phyloP scores from a whole-genome alignment of 2,329 filamentous ascomycete species.

The Aspergillus proliferans region DNA sequence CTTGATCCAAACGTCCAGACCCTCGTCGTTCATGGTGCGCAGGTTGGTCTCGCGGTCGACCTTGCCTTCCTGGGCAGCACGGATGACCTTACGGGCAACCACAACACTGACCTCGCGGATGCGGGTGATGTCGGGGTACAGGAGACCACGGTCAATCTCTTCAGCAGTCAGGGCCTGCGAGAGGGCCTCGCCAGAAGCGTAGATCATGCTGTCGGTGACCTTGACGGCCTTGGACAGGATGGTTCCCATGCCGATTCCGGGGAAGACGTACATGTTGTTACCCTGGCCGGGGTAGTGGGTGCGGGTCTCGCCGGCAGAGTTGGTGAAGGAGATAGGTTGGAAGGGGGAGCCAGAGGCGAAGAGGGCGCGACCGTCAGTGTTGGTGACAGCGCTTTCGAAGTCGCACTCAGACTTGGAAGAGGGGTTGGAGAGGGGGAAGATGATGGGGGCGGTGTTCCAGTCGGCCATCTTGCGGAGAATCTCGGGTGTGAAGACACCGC shows the following conservation, averaged over 20 bases:
- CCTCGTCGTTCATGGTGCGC: slow-evolving; percentile 36
- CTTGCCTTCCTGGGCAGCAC: slow-evolving; percentile 75
- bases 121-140: slow-evolving; percentile 86
- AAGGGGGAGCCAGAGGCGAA: slow-evolving; percentile 97
- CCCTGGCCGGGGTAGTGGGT: slow-evolving; percentile 77
- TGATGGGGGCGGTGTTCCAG: slow-evolving; percentile 72
- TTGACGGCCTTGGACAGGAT: slow-evolving; percentile 83
- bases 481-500: slow-evolving; percentile 85
- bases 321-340: slow-evolving; percentile 62
- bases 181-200: slow-evolving; percentile 79
- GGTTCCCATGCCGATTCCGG: slow-evolving; percentile 85
- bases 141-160: slow-evolving; percentile 74
- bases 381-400: slow-evolving; percentile 83
- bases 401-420: slow-evolving; percentile 96
- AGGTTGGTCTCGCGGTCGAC: slow-evolving; percentile 51
- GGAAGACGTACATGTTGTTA: slow-evolving; percentile 86
- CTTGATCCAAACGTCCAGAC: slow-evolving; percentile 44
- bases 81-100: slow-evolving; percentile 88
- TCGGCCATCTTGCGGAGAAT: slow-evolving; percentile 61
- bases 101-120: slow-evolving; percentile 84
- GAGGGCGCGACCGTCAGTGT: slow-evolving; percentile 85
- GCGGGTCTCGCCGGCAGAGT: slow-evolving; percentile 50
- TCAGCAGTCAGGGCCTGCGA: slow-evolving; percentile 70
- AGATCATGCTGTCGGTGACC: slow-evolving; percentile 94
- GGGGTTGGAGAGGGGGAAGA: slow-evolving; percentile 96